Percentiles rank a stretch among this genome's conserved stretches.
Evolutionary conservation across 1,284 basidiomycete genomes (phyloP).

Genomic region (Cryptococcus wingfieldii): DNA sequence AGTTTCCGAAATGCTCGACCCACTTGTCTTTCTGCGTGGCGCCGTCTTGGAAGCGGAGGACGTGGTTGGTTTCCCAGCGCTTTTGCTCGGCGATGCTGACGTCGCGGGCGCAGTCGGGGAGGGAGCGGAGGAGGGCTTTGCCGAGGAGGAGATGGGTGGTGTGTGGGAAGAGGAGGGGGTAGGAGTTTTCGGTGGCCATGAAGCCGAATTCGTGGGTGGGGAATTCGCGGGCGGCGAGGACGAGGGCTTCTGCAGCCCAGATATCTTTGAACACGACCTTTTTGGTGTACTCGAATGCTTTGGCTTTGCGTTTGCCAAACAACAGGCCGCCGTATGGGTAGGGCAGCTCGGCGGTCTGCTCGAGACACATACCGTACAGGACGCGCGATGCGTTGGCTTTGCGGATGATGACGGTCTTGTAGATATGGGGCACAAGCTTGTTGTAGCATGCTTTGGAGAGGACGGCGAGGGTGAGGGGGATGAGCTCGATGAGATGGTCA

Average conservation of each 20-base stretch:
- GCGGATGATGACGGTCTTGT: neutral
- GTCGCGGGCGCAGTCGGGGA: neutral
- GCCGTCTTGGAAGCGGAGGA: neutral
- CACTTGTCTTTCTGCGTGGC: neutral
- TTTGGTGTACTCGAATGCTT: neutral
- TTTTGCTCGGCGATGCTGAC: constrained; percentile 1
- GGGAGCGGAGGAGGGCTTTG: neutral
- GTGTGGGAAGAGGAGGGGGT: constrained; percentile 1
- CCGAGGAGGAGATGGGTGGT: neutral
- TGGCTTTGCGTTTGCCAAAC: neutral
- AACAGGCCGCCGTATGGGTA: constrained; percentile 2
- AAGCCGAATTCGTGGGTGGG: constrained; percentile 3
- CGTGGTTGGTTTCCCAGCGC: neutral
- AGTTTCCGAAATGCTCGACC: neutral
- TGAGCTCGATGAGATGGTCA: neutral
- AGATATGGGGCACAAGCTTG: neutral
- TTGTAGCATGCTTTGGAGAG: constrained; percentile 1
- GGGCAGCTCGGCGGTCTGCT: constrained; percentile 3
- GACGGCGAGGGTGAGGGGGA: neutral
- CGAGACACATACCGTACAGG: constrained; percentile 2
- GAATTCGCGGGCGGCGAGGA: neutral
- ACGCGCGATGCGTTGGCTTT: neutral
- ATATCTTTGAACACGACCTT: neutral
- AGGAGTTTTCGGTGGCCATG: constrained; percentile 1
- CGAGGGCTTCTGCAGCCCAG: constrained; percentile 2